phyloP scores from a whole-genome alignment of 2,329 filamentous ascomycete genomes.

The Blumeria graminis region DNA sequence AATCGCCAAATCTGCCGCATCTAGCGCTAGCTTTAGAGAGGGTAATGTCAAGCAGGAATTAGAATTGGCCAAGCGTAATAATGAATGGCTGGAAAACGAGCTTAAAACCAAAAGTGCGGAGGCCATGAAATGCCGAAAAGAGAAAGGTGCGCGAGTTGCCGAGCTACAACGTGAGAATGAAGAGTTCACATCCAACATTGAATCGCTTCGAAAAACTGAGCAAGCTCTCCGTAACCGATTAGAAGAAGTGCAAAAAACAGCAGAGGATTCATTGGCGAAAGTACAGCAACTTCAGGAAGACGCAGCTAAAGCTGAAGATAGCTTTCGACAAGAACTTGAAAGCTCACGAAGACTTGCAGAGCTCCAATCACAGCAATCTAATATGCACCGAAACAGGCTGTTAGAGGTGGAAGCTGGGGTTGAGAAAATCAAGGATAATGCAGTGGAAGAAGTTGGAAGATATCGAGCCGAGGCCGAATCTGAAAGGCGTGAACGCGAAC shows the following conservation, averaged over 20 bases:
- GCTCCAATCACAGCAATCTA: slow-evolving; percentile 51
- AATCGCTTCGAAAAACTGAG: slow-evolving; percentile 57
- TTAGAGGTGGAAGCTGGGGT: slow-evolving; percentile 41
- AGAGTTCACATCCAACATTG: slow-evolving; percentile 53
- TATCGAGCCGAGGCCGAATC: slow-evolving; percentile 28
- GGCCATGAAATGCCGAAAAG: slow-evolving; percentile 73
- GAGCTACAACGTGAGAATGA: slow-evolving; percentile 77
- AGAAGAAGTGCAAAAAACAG: slow-evolving; percentile 63
- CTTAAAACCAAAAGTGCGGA: slow-evolving; percentile 76
- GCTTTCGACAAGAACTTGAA: slow-evolving; percentile 68
- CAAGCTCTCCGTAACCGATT: slow-evolving; percentile 57
- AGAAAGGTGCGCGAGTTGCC: slow-evolving; percentile 74
- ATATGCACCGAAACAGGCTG: slow-evolving; percentile 45
- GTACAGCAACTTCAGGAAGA: slow-evolving; percentile 72
- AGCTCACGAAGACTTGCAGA: slow-evolving; percentile 60
- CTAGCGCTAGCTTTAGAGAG: slow-evolving; percentile 70
- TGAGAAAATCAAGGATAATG: slow-evolving; percentile 34
- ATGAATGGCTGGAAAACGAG: slow-evolving; percentile 82
- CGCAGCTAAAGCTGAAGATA: slow-evolving; percentile 58
- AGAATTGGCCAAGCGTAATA: slow-evolving; percentile 66
- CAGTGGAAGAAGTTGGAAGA: slow-evolving; percentile 30
- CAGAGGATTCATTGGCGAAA: slow-evolving; percentile 58
- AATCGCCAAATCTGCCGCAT: slow-evolving; percentile 53
- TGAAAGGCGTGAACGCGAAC: slow-evolving; percentile 33
- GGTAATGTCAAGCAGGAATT: slow-evolving; percentile 78